Conservation (phyloP, 495 filamentous ascomycete species). For the Physcia stellaris region DNA sequence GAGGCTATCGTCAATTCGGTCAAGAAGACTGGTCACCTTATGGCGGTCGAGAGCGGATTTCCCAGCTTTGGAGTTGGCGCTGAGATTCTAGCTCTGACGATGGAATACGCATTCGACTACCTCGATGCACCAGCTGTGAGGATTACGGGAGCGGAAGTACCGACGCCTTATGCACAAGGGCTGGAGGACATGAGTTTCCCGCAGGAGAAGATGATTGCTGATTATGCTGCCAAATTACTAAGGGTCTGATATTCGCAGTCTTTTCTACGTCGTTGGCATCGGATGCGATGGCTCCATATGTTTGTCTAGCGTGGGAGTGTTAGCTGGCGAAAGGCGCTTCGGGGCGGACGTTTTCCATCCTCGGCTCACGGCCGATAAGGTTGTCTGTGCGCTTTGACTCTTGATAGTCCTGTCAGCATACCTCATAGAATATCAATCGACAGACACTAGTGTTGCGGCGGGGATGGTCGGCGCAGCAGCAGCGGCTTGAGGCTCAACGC, state of each 20-base stretch:
- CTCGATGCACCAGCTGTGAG: conserved; percentile 84
- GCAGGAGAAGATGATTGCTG: conserved; percentile 65
- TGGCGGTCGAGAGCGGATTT: conserved; percentile 91
- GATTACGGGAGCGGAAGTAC: conserved; percentile 91
- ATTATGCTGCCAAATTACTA: conserved; percentile 72
- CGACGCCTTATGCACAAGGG: conserved; percentile 78
- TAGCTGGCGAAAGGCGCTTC: no score
- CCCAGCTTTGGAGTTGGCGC: conserved; percentile 83
- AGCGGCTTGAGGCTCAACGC: no score
- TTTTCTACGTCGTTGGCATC: no score
- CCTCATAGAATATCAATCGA: no score
- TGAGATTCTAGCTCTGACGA: conserved; percentile 83
- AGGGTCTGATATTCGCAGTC: conserved; percentile 28
- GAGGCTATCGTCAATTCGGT: conserved; percentile 90
- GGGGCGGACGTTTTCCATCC: no score
- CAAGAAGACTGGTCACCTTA: conserved; percentile 91
- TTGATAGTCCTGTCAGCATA: no score
- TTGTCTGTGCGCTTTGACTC: no score
- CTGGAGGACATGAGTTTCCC: conserved; percentile 92
- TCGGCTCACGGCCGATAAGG: no score
- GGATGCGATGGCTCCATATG: no score
- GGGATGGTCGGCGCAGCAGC: no score
- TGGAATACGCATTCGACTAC: conserved; percentile 98
- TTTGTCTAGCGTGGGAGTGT: no score
- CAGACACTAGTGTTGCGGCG: no score